Percentiles rank a stretch among this genome's conserved stretches.
phyloP scores from a whole-genome alignment of 305 asterid genomes.

The Nicotiana rustica region DNA sequence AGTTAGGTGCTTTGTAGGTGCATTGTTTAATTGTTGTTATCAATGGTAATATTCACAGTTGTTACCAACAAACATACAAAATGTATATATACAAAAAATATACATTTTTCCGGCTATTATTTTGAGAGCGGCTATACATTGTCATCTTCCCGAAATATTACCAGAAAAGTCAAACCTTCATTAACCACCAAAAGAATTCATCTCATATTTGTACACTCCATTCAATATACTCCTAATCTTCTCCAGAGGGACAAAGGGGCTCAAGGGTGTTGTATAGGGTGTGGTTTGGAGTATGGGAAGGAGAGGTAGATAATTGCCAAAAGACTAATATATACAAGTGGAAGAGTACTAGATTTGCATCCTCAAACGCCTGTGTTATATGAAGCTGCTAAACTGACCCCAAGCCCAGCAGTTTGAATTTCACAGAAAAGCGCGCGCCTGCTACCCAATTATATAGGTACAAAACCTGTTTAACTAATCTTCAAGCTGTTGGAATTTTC shows the following conservation, averaged over 20 bases:
- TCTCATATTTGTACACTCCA: background rate
- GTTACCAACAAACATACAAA: too few relatives aligned
- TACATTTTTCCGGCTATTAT: too few relatives aligned
- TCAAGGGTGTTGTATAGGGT: background rate
- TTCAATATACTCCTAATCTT: background rate
- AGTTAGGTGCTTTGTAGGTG: too few relatives aligned
- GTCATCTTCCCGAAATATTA: background rate
- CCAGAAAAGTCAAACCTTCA: background rate
- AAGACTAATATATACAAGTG: constrained; percentile 5
- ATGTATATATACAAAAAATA: too few relatives aligned
- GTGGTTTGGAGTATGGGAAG: background rate
- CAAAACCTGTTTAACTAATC: background rate
- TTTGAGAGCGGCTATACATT: too few relatives aligned
- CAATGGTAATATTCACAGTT: too few relatives aligned
- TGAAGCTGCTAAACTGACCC: constrained; percentile 12
- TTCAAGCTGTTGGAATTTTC: constrained; percentile 15
- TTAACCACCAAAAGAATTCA: background rate
- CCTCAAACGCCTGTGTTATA: too few relatives aligned
- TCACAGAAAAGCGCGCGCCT: background rate
- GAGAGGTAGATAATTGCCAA: background rate
- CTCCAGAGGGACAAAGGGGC: background rate
- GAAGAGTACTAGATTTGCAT: background rate
- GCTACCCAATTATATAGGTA: background rate
- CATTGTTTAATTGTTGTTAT: too few relatives aligned
- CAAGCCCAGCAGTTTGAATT: background rate